Base-by-base conservation (phyloP, 768 basidiomycete genomes). In the Termitomyces sp. region DNA sequence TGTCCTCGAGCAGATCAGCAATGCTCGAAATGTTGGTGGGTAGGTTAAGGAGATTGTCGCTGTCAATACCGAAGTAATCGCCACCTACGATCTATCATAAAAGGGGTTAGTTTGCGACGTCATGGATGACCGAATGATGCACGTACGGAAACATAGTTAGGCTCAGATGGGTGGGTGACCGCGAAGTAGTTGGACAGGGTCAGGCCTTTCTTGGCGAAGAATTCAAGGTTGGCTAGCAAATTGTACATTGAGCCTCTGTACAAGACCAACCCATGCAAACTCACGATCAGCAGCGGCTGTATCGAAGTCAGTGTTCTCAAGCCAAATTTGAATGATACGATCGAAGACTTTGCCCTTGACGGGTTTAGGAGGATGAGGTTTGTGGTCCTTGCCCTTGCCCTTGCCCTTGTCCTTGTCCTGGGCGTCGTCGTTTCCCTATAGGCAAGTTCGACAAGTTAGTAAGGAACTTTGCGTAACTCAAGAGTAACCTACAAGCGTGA, bases 301-400 rank as follows among this genome's bases (percentile, higher is more conserved):
- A 16, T 63, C 67, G 62, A 74, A 88, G 66, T 87, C 80, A 24
- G 82, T 86, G 70, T 87, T 88, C 69, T 88, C 87, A 42, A 89
- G 73, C 82, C 83, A 87, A 57, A 88, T 84, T 52, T 66, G 65
- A 28, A 75, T 58, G 46, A 72, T 71, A 22, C 72, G 68, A 58
- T 75, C 69, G 51, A 75, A 75, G 1, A 63, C 71, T 36, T 66
- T 69, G 22, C 74, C 74, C 38, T 63, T 46, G 3, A 65, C 63
- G 18, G 51, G 28, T 20, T 51, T 45, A 8, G 15, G 12, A 22
- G n/a, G n/a, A n/a, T n/a, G n/a, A n/a, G 40, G 40, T 11, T 45
- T 24, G n/a, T 44, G 22, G 7, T 55, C 39, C 18, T 50, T 35
- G 20, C 22, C 24, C 2, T 39, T 16, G 12, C 35, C n/a, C n/a